Evolutionary conservation across 495 filamentous ascomycete genomes (phyloP), one percentile per base, ranked within the genome.

Genomic region (Diplogelasinospora grovesii): DNA sequence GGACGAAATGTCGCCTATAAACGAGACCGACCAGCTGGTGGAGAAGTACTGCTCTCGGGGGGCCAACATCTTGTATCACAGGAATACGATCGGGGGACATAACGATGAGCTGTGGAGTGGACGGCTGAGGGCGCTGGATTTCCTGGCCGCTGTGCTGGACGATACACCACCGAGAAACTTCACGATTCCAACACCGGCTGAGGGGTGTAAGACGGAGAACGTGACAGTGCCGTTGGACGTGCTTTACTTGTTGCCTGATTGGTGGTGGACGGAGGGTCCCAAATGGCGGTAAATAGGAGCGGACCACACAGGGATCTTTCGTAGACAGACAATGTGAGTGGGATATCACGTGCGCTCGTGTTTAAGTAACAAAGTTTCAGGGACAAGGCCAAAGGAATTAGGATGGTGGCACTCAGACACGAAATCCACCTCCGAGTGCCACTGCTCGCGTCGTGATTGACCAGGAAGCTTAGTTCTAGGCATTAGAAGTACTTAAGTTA

Each of bases 1-100:
- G 3, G 71, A 76, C 31, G 64, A 76, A 48, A 60, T 74, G 45
- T 68, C 59, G 22, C 28, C 53, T 2, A 58, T 74, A 9, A 48
- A 37, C 2, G 66, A 71, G 41, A 70, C 64, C 5, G 71, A 78
- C 43, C 59, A 39, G 9, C 35, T 74, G 22, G 58, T 75, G 1
- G 43, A 53, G 1, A 46, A 48, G 37, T 73, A 67, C 36, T 73
- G 69, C 46, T 32, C 19, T 1, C 41, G 44, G 2, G 61, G 60
- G 1, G 57, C 54, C n/a, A 57, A 50, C 10, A 59, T 70, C 8
- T 34, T 56, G 33, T 74, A 69, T 44, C 45, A 69, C 20, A 54
- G 67, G 7, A 70, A 70, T 43, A 48, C 48, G 13, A 31, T 62
- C 1, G 64, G 59, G 1, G 60, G 56, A 2, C 66, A 71, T 34